Evolutionary conservation across 495 filamentous ascomycete species (phyloP).

Genomic region (Cercophora sp.): DNA sequence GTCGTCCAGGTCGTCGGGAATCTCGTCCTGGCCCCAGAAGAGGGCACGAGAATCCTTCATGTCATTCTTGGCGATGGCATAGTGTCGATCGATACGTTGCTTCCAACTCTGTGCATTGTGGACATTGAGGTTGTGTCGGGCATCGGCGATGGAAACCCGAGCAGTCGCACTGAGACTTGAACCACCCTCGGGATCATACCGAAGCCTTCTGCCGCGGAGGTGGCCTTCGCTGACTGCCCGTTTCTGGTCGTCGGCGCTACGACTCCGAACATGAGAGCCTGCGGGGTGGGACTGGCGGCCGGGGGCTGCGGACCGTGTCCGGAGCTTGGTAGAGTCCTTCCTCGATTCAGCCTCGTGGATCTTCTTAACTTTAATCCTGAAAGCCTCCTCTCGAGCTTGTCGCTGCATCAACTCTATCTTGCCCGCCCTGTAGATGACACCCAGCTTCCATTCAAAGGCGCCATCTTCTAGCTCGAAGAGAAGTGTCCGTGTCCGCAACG

Average conservation of each 20-base stretch:
- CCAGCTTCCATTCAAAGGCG: slow-evolving; percentile 94
- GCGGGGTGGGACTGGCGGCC: slow-evolving; percentile 36
- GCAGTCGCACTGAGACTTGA: slow-evolving; percentile 62
- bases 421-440: slow-evolving; percentile 84
- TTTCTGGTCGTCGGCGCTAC: slow-evolving; percentile 47
- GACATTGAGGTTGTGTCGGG: slow-evolving; percentile 66
- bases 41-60: slow-evolving; percentile 75
- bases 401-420: slow-evolving; percentile 85
- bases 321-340: slow-evolving; percentile 44
- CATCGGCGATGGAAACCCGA: slow-evolving; percentile 67
- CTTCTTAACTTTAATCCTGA: slow-evolving; percentile 78
- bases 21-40: slow-evolving; percentile 80
- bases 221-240: slow-evolving; percentile 26
- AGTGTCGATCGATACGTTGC: slow-evolving; percentile 74
- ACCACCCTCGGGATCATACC: slow-evolving; percentile 75
- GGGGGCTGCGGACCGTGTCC: slow-evolving; percentile 48
- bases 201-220: slow-evolving; percentile 32
- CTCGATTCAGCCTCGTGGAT: slow-evolving; percentile 62
- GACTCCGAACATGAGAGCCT: slow-evolving; percentile 45
- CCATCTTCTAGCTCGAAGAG: slow-evolving; percentile 93
- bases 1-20: slow-evolving; percentile 75
- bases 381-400: slow-evolving; percentile 84
- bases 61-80: slow-evolving; percentile 62
- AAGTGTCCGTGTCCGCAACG: slow-evolving; percentile 72
- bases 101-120: slow-evolving; percentile 93